Base-by-base conservation (phyloP, 2,329 filamentous ascomycete genomes). In the Hypoxylon sp. region DNA sequence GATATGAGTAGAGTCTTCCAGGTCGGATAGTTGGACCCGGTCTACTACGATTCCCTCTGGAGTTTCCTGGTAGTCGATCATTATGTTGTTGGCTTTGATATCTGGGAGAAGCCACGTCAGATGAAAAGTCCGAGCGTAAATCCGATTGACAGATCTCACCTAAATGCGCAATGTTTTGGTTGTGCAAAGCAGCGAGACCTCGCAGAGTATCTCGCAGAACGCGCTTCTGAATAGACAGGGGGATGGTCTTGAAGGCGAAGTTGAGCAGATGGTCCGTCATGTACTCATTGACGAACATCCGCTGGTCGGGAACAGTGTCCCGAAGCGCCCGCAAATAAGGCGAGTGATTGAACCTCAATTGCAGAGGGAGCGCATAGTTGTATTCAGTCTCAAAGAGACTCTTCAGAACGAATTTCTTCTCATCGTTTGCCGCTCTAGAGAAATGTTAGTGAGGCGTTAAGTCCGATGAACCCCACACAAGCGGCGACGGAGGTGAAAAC, bases 271-370 rank as follows among this genome's bases (percentile, higher is more conserved):
- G 74, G 52, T 80, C 79, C 4, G 74, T 78, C 65, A 82, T 73
- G 72, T 82, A 82, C 62, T 79, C 77, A 59, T 81, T 83, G 63
- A 82, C 78, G 65, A 83, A 82, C 74, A 83, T 81, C 29, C 77
- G 79, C 65, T 80, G 74, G 19, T 81, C 78, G 5, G 81, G 80
- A 63, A 82, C 74, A 39, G 78, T 80, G 69, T 84, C 81, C 45
- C 78, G 72, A 16, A 78, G 60, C 3, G 77, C 74, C 34, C 80
- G 77, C 50, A 82, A 65, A 68, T 81, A 78, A 27, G 76, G 77
- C 60, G 74, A 78, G 39, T 70, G 71, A 34, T 73, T 72, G 56
- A 77, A 73, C 56, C 74, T 72, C 39, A 75, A 58, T 54, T 77
- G 75, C 23, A 77, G 56, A 39, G 75, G 73, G 43, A 77, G 66